Base-by-base conservation (phyloP, 2,329 filamentous ascomycete species). In the Pseudopithomyces chartarum region DNA sequence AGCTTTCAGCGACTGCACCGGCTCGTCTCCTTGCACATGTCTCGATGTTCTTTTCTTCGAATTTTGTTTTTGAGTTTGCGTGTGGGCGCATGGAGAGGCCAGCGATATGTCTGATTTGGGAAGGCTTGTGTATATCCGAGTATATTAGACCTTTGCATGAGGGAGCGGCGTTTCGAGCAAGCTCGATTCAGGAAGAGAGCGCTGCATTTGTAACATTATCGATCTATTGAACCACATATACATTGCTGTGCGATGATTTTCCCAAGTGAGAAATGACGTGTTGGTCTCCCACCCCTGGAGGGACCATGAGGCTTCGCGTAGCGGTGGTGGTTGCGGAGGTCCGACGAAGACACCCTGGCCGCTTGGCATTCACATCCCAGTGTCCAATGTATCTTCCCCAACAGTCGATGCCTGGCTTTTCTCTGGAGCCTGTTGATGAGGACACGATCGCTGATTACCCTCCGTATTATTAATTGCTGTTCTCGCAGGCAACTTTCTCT, bases 101-200 rank as follows among this genome's bases (percentile, higher is more conserved):
- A 55, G 52, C 38, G 12, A 39, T 33, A 8, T 48, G 47, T 23
- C 26, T 48, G 34, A n/a, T 29, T 54, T 51, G 49, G 53, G 36
- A 23, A n/a, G 34, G 55, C 40, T 57, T 52, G 55, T 70, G 64
- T 70, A 74, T 68, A 73, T 68, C 72, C 59, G 69, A 69, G 70
- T 65, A 58, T 38, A 38, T 13, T n/a, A 13, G n/a, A n/a, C 7
- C 38, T 53, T 68, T 67, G 70, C 69, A 73, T 74, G 45, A 53
- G 50, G 62, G 48, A 40, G 38, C 13, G 64, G 67, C 69, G 65
- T 73, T 29, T 63, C 42, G 29, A 55, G 56, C 44, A 44, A 61
- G 60, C 57, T 61, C 53, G 38, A 53, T 38, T 19, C 33, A 56
- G 53, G 53, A 29, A 32, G 52, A 36, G 43, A 45, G 56, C 51